A percentile compares a stretch with the other conserved stretches of the same genome.
Evolutionary conservation across 768 basidiomycete genomes (phyloP).

Genomic region (Agaricus bisporus): DNA sequence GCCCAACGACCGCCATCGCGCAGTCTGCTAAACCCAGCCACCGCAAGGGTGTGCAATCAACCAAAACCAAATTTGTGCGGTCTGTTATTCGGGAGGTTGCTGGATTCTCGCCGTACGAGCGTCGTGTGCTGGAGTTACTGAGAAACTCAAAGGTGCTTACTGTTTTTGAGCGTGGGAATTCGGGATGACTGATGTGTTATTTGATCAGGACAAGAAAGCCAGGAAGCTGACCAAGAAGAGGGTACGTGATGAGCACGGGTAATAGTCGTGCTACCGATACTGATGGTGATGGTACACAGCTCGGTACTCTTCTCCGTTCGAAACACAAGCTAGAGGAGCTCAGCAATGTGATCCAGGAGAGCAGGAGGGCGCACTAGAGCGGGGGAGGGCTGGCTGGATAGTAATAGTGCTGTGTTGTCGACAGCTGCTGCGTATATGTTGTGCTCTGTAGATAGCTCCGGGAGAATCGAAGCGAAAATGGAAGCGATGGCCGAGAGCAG

Average conservation of each 20-base stretch:
- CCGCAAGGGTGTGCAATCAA: constrained; percentile 87
- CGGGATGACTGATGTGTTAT: not conserved
- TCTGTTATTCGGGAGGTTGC: constrained; percentile 94
- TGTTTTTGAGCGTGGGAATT: not conserved
- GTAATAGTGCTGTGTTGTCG: no score
- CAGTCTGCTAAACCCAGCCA: constrained; percentile 75
- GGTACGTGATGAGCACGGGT: constrained; percentile 43
- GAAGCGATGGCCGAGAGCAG: not conserved
- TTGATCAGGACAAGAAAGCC: constrained; percentile 90
- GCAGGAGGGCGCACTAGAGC: constrained; percentile 60
- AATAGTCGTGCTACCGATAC: no score
- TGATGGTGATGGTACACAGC: constrained; percentile 34
- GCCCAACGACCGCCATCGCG: constrained; percentile 80
- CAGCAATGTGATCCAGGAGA: constrained; percentile 85
- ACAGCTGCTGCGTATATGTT: not conserved
- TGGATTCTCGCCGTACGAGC: constrained; percentile 96
- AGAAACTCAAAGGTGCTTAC: constrained; percentile 85
- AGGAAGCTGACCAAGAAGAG: constrained; percentile 99
- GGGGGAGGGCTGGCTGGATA: not conserved
- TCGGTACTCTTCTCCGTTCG: constrained; percentile 96
- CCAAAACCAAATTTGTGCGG: constrained; percentile 91
- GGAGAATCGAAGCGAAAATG: no score
- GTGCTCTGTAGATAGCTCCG: no score
- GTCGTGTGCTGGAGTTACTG: constrained; percentile 95
- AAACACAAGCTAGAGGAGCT: constrained; percentile 99